These are phyloP conservation scores for Saccharomyces eubayanus DNA, from an alignment of 805 yeast species.

Conservation along the genomic window DNA sequence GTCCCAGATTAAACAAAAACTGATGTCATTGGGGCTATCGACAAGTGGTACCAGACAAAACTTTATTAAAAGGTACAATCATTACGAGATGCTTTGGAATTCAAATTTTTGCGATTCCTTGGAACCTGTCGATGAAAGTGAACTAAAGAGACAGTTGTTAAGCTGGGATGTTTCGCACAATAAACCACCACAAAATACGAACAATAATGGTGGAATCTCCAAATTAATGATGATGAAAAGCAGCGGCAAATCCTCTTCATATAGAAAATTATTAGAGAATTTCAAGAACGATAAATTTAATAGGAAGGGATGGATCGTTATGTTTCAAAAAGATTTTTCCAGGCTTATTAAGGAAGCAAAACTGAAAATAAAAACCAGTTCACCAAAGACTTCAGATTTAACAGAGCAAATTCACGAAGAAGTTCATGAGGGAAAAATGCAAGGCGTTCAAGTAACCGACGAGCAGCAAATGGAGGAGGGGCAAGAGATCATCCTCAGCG, in stretches of 20 bases:
- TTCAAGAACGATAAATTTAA: slow-evolving; percentile 42
- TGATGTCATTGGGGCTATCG: slow-evolving; percentile 47
- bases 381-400: slow-evolving; percentile 3
- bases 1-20: slow-evolving; percentile 51
- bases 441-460: not conserved
- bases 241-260: slow-evolving; percentile 22
- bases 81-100: slow-evolving; percentile 70
- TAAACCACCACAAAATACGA: slow-evolving; percentile 6
- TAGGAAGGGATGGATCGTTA: slow-evolving; percentile 36
- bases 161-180: slow-evolving; percentile 54
- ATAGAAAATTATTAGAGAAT: slow-evolving; percentile 16
- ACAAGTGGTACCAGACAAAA: slow-evolving; percentile 54
- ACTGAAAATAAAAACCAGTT: slow-evolving; percentile 12
- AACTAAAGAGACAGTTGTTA: slow-evolving; percentile 45
- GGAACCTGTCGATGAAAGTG: slow-evolving; percentile 50
- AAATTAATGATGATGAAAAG: slow-evolving; percentile 28
- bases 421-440: slow-evolving; percentile 4
- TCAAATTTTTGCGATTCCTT: slow-evolving; percentile 64
- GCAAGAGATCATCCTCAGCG: not conserved
- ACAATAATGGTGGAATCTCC: slow-evolving; percentile 16
- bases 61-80: slow-evolving; percentile 64
- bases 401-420: slow-evolving; percentile 9
- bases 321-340: slow-evolving; percentile 35
- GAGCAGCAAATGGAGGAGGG: not conserved
- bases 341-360: slow-evolving; percentile 34